Percentiles rank a stretch among this genome's conserved stretches.
Conservation (phyloP, 2,329 filamentous ascomycete species). For the Penicillium decumbens region DNA sequence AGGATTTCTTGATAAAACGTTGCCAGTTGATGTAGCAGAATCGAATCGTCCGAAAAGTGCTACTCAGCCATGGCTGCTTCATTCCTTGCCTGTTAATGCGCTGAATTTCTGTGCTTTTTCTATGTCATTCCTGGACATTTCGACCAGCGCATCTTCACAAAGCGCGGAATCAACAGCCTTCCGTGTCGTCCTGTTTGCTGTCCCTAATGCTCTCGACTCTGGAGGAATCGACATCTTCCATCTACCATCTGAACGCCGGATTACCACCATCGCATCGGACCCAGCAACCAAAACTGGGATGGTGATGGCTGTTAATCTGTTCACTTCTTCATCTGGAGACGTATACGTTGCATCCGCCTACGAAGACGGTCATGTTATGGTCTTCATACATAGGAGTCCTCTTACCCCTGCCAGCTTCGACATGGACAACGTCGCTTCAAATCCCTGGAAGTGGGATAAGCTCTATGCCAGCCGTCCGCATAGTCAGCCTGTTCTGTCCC, state of each 20-base stretch:
- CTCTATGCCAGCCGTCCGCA: constrained; percentile 66
- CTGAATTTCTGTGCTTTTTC: constrained; percentile 80
- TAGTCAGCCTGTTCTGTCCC: constrained; percentile 74
- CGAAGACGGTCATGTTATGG: constrained; percentile 73
- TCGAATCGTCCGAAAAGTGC: constrained; percentile 47
- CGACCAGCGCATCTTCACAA: background rate
- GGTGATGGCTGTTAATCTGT: constrained; percentile 75
- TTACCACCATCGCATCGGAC: constrained; percentile 54
- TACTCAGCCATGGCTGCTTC: constrained; percentile 69
- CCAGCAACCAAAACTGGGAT: constrained; percentile 55
- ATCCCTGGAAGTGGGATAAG: constrained; percentile 46
- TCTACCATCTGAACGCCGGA: constrained; percentile 68
- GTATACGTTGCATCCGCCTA: constrained; percentile 71
- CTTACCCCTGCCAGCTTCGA: constrained; percentile 33
- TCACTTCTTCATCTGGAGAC: constrained; percentile 44
- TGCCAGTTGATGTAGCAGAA: constrained; percentile 63
- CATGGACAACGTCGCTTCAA: constrained; percentile 11
- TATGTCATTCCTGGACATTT: constrained; percentile 24
- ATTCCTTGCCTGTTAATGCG: constrained; percentile 80
- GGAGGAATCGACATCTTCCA: constrained; percentile 80
- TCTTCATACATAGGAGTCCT: constrained; percentile 52
- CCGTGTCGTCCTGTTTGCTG: constrained; percentile 60
- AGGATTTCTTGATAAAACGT: constrained; percentile 54
- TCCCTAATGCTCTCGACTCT: constrained; percentile 71
- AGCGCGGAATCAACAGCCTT: constrained; percentile 14